phyloP scores from a whole-genome alignment of 352 stramenopile genomes.

The Phytophthora pisi region DNA sequence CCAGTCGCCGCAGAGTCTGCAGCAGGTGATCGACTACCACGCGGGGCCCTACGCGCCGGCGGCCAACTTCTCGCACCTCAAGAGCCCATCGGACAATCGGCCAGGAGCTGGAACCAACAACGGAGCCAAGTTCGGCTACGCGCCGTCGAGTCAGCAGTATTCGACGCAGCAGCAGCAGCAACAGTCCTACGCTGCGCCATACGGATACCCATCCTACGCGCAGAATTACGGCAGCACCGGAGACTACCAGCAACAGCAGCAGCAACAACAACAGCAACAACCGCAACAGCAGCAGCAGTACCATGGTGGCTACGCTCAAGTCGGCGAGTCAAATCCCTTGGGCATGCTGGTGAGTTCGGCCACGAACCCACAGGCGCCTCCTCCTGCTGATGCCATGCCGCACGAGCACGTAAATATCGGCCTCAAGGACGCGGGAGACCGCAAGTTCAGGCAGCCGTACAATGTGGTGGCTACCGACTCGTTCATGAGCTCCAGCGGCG shows the following conservation, averaged over 20 bases:
- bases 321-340: conserved; percentile 43
- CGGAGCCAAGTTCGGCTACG: conserved; percentile 39
- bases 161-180: conserved; percentile 28
- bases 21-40: conserved; percentile 47
- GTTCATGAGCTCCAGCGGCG: conserved; percentile 37
- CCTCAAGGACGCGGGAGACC: conserved; percentile 44
- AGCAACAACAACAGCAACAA: conserved; percentile 31
- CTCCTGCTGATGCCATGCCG: conserved; percentile 38
- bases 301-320: conserved; percentile 35
- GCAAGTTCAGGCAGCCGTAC: conserved; percentile 46
- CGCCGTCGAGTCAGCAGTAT: conserved; percentile 33
- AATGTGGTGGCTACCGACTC: conserved; percentile 36
- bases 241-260: conserved; percentile 40
- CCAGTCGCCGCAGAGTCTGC: conserved; percentile 35
- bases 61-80: conserved; percentile 37
- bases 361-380: conserved; percentile 44
- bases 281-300: conserved; percentile 45
- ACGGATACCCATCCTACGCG: conserved; percentile 42
- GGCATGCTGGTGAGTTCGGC: conserved; percentile 65
- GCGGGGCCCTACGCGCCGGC: conserved; percentile 21
- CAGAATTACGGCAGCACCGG: conserved; percentile 40
- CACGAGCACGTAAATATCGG: conserved; percentile 46
- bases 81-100: conserved; percentile 26
- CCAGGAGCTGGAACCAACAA: conserved; percentile 9
- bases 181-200: conserved; percentile 39